These are phyloP conservation scores for Fusarium setosum DNA, from an alignment of 2,329 filamentous ascomycete species.

Conservation along the genomic window DNA sequence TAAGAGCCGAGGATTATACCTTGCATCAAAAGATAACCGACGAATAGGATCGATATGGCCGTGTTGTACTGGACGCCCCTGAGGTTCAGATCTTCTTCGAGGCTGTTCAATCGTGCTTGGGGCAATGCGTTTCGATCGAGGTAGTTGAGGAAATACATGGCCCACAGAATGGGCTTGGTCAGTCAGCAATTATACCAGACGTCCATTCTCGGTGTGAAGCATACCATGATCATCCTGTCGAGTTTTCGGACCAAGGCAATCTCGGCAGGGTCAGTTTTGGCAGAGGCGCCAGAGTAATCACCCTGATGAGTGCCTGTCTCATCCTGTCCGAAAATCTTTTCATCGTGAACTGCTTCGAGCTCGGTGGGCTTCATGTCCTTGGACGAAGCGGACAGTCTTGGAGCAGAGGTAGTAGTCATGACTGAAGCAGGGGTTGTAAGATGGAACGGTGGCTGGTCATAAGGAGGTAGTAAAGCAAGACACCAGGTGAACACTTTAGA, in stretches of 20 bases:
- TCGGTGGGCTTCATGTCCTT: conserved; percentile 1
- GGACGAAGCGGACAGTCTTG: conserved; percentile 5
- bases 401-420: neutral
- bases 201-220: neutral
- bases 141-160: conserved; percentile 41
- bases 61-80: conserved; percentile 37
- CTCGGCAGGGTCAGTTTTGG: conserved; percentile 36
- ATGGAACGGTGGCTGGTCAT: neutral
- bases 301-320: neutral
- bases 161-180: conserved; percentile 33
- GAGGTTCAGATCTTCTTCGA: conserved; percentile 34
- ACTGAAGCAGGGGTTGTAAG: neutral
- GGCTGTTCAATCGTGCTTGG: conserved; percentile 32
- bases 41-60: conserved; percentile 36
- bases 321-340: conserved; percentile 5
- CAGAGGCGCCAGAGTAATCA: conserved; percentile 39
- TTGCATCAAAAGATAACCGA: conserved; percentile 31
- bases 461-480: neutral
- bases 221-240: conserved; percentile 40
- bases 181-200: neutral
- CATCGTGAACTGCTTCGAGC: conserved; percentile 6
- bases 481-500: neutral
- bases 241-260: conserved; percentile 40
- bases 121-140: conserved; percentile 40
- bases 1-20: neutral